Base-by-base conservation (phyloP, 495 filamentous ascomycete genomes). In the Hypoxylon fragiforme region DNA sequence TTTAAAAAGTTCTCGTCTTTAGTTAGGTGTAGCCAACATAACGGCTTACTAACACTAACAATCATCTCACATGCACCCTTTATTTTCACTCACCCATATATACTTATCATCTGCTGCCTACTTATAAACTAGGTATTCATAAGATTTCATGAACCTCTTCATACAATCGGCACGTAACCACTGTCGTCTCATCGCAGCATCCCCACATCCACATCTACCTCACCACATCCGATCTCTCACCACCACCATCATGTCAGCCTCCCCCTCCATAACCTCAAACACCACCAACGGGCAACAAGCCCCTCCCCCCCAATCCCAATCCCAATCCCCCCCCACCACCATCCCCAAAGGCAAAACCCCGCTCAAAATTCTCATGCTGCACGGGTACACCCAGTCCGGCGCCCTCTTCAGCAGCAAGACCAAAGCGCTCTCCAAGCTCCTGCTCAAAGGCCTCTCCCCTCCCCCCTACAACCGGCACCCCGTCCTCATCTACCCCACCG, bases 351-450 rank as follows among this genome's bases (percentile, higher is more conserved):
- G 53, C 31, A 76, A 69, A 60, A 74, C 54, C 40, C 66, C 77
- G 55, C 49, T 82, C 20, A 77, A 74, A 49, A 77, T 83, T 50
- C 62, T 84, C 11, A 84, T 84, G 81, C 71, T 84, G 22, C 81
- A 84, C 58, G 81, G 92, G 71, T 97, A 87, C 83, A 96, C 92
- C 1, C 94, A 97, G 78, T 92, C 90, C 22, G 91, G 92, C 24
- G 67, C 83, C 1, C 73, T 90, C 65, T 97, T 97, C 83, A 85
- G 83, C 73, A 81, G 87, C 70, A 97, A 97, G 77, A 92, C 88
- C 57, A 85, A 86, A 69, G 91, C 90, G 16, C 79, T 97, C 12
- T 78, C 88, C 63, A 97, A 96, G 70, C 66, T 82, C 64, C 81
- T 97, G 41, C 74, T 77, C 42, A 95, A 95, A 69, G 69, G 81